Evolutionary conservation across 345 rosid genomes (phyloP), one percentile per base, ranked within the genome.

Genomic region (Lenwebbia sp.): DNA sequence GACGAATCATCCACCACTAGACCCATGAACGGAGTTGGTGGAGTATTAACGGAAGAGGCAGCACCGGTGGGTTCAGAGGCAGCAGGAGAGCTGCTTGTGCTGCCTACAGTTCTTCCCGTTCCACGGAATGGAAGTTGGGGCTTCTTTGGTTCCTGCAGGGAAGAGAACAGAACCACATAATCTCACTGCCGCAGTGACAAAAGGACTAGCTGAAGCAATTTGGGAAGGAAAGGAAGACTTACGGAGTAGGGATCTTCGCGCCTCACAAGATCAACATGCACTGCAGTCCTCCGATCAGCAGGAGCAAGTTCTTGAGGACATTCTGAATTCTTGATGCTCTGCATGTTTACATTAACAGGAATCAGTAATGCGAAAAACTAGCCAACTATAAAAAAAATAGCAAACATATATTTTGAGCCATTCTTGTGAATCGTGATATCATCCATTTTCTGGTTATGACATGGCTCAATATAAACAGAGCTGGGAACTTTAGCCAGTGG

Each of bases 251-350:
- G 88, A 84, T 96, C 99, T 25, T 94, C 98, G 62, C 94, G 93
- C 89, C 92, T 93, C 87, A 91, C 89, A 3, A 97, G 96, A 86
- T 93, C 91, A 30, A 96, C 92, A 88, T 95, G 95, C 88, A 95
- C 98, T 86, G 88, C 85, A 50, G 95, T 89, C 86, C 92, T 93
- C 88, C 91, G 86, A 88, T 95, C 94, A 41, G 89, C 89, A 26
- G 95, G 97, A 85, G 91, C 89, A 82, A 97, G 99, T 91, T 97
- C 99, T 88, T 83, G 87, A 0, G 99, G 99, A 83, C 98, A 96
- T 90, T 92, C 93, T 26, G 97, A 94, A 37, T 85, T 93, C 88
- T 86, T 89, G 85, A 95, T 94, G 92, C 99, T 96, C 99, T 97
- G 91, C 92, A 82, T 83, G 52, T 83, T 83, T n/a, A 55, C 37